phyloP scores from a whole-genome alignment of 371 early-diverging fungal species.

The Mortierella sp. region DNA sequence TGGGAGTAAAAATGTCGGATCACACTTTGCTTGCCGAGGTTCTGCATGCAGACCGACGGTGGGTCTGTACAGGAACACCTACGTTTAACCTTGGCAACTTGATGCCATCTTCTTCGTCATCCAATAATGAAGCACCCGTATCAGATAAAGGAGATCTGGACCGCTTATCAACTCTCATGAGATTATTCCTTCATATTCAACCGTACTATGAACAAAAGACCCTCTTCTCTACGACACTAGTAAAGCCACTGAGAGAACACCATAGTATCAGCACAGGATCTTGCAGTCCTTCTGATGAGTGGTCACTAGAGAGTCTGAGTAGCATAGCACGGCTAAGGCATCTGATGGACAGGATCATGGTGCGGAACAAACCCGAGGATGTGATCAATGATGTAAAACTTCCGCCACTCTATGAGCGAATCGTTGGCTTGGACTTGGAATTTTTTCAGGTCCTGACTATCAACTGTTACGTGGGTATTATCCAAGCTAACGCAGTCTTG shows the following conservation, averaged over 20 bases:
- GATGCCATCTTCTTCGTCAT: slow-evolving; percentile 7
- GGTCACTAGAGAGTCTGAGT: slow-evolving; percentile 27
- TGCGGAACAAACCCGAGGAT: slow-evolving; percentile 70
- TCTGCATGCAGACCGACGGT: slow-evolving; percentile 73
- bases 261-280: slow-evolving; percentile 9
- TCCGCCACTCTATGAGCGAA: slow-evolving; percentile 70
- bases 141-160: slow-evolving; percentile 53
- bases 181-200: slow-evolving; percentile 61
- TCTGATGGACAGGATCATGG: slow-evolving; percentile 73
- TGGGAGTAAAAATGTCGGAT: slow-evolving; percentile 60
- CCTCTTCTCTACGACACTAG: slow-evolving; percentile 31
- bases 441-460: slow-evolving; percentile 72
- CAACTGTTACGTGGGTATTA: slow-evolving; percentile 73
- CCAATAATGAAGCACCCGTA: not conserved
- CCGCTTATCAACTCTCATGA: slow-evolving; percentile 64
- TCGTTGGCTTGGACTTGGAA: slow-evolving; percentile 69
- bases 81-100: slow-evolving; percentile 71
- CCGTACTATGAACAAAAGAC: slow-evolving; percentile 62
- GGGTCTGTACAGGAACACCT: slow-evolving; percentile 83
- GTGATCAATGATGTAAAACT: slow-evolving; percentile 68
- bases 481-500: slow-evolving; percentile 76
- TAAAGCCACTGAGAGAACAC: slow-evolving; percentile 22
- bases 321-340: slow-evolving; percentile 52
- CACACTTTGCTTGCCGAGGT: slow-evolving; percentile 65
- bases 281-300: not conserved